Evolutionary conservation across 2,329 filamentous ascomycete genomes (phyloP).

Genomic region (Fusarium miscanthi): DNA sequence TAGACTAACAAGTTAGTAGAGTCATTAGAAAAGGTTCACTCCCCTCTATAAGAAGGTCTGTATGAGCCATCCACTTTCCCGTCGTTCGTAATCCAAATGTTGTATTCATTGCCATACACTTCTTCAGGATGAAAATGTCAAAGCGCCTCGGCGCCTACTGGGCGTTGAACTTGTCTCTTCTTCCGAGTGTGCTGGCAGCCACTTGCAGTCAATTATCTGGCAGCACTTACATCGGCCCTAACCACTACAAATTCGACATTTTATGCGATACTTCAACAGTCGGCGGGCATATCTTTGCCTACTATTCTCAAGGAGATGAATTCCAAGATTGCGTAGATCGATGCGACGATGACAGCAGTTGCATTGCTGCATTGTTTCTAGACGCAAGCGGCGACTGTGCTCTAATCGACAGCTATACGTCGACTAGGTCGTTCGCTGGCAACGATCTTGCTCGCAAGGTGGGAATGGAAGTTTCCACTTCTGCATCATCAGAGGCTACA

Average conservation of each 20-base stretch:
- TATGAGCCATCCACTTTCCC: background rate
- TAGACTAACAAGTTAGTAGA: background rate
- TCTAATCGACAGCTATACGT: background rate
- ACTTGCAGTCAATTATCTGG: background rate
- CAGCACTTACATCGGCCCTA: background rate
- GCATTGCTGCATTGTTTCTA: background rate
- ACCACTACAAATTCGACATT: background rate
- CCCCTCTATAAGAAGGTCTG: background rate
- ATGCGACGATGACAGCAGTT: accelerated
- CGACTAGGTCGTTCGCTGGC: accelerated
- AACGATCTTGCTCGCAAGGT: accelerated
- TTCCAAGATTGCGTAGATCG: background rate
- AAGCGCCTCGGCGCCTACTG: background rate
- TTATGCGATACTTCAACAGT: background rate
- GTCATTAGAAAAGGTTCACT: background rate
- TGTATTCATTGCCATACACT: accelerated
- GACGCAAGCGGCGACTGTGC: background rate
- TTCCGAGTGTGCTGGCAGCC: background rate
- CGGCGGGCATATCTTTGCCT: background rate
- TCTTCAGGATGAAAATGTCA: background rate
- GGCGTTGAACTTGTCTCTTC: background rate
- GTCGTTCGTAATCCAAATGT: accelerated
- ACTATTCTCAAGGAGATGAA: background rate
- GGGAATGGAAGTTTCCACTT: background rate
- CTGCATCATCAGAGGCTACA: background rate